Base-by-base conservation (phyloP, 2,329 filamentous ascomycete genomes). In the Claviceps quebecensis region DNA sequence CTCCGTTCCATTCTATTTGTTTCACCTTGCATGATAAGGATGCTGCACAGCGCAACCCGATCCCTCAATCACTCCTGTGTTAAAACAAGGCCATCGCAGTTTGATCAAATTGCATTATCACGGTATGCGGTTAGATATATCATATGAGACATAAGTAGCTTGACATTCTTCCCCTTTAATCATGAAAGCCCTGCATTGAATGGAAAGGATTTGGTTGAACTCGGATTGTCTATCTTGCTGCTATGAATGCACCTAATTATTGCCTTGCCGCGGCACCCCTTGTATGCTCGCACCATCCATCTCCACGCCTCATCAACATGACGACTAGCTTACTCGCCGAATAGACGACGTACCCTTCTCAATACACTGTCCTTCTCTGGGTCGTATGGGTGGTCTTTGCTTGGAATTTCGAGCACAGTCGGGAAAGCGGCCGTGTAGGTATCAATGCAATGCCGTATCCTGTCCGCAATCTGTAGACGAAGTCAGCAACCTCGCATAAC, bases 331-430 rank as follows among this genome's bases (percentile, higher is more conserved):
- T 79, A 90, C 72, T 90, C 80, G 59, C 80, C 80, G 70, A 83
- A 83, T 52, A 81, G 57, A 54, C 77, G 72, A 55, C 77, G 72
- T 45, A 98, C 93, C 58, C 93, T 79, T 71, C 90, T 86, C 70
- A 98, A 69, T 44, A 98, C 91, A 64, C 91, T 97, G 69, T 98
- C 93, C 75, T 98, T 98, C 71, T 98, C 93, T 0, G 93, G 93
- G 62, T 98, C 91, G 65, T 98, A 98, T 2, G 93, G 93, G 67
- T 98, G 93, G 67, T 98, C 93, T 76, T 98, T 98, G 72, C 88
- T 95, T 23, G 93, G 93, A 55, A 98, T 97, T 69, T 98, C 93
- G 53, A 98, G 81, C 51, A 98, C 78, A 22, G 89, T 84, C n/a
- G 93, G 93, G 71, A 98, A 98, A 4, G 93, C 90, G 48, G 91